phyloP scores from a whole-genome alignment of 768 basidiomycete genomes.

The Boletus insuetus region DNA sequence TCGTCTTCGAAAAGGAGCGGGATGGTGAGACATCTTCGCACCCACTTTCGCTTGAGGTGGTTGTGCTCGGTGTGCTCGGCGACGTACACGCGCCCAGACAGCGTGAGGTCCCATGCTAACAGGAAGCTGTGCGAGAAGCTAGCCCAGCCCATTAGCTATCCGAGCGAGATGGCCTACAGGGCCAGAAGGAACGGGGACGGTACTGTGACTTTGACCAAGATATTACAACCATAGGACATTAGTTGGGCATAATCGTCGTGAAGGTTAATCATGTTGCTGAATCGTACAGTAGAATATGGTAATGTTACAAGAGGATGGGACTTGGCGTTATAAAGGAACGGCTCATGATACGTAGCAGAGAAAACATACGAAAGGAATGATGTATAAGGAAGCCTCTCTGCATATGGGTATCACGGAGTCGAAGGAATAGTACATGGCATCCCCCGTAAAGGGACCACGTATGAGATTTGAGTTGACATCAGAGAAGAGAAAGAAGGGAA shows the following conservation, averaged over 20 bases:
- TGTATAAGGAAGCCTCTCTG: background rate
- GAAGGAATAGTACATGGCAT: constrained; percentile 2
- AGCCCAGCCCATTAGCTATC: constrained; percentile 5
- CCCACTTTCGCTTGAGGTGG: constrained; percentile 17
- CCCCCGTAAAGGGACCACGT: background rate
- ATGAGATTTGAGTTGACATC: background rate
- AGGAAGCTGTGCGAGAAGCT: background rate
- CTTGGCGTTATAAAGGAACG: background rate
- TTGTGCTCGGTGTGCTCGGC: constrained; percentile 16
- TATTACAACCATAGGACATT: constrained; percentile 1
- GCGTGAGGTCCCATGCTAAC: constrained; percentile 7
- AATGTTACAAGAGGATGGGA: constrained; percentile 6
- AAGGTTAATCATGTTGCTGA: constrained; percentile 1
- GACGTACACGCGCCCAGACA: constrained; percentile 17
- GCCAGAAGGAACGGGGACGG: background rate
- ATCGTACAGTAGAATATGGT: constrained; percentile 20
- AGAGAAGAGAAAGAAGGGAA: background rate
- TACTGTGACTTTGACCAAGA: constrained; percentile 20
- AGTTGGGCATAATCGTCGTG: background rate
- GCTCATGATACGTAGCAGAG: constrained; percentile 8
- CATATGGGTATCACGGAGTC: constrained; percentile 6
- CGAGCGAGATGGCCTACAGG: constrained; percentile 15
- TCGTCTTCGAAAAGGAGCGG: background rate
- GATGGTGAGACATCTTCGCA: constrained; percentile 17
- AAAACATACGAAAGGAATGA: background rate